Conservation (phyloP, 2,329 filamentous ascomycete genomes). For the Fusarium heterosporum region DNA sequence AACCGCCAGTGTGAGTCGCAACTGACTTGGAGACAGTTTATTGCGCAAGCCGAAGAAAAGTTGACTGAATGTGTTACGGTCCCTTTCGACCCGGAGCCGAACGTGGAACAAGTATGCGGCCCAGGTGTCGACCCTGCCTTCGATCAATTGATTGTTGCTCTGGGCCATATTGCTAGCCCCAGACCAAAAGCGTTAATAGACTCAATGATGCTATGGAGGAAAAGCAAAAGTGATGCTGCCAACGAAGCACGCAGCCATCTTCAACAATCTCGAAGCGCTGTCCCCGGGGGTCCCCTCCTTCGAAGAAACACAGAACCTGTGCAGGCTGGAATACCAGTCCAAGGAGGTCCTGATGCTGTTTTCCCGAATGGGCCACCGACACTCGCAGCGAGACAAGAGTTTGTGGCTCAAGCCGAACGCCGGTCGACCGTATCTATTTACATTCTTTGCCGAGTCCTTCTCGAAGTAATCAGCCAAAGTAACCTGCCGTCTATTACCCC, state of each 20-base stretch:
- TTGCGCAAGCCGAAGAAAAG: slow-evolving; percentile 96
- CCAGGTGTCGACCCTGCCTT: slow-evolving; percentile 88
- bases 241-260: slow-evolving; percentile 72
- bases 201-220: slow-evolving; percentile 98
- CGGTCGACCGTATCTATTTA: slow-evolving; percentile 96
- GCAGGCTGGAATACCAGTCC: slow-evolving; percentile 55
- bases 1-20: background rate
- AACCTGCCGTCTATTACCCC: slow-evolving; percentile 82
- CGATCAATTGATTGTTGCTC: slow-evolving; percentile 91
- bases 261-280: slow-evolving; percentile 62
- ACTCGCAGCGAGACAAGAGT: slow-evolving; percentile 71
- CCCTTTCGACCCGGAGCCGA: slow-evolving; percentile 82
- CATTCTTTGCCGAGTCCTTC: slow-evolving; percentile 90
- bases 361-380: slow-evolving; percentile 53
- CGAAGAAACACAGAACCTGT: slow-evolving; percentile 81
- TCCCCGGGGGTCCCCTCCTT: slow-evolving; percentile 64
- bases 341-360: slow-evolving; percentile 46
- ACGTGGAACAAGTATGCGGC: slow-evolving; percentile 90
- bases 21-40: slow-evolving; percentile 70
- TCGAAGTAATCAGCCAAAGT: slow-evolving; percentile 94
- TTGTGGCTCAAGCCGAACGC: slow-evolving; percentile 83
- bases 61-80: slow-evolving; percentile 88
- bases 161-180: slow-evolving; percentile 93
- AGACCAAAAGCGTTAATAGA: slow-evolving; percentile 97
- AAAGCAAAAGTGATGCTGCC: slow-evolving; percentile 92